These are phyloP conservation scores for Chalciporus chontae DNA, from an alignment of 768 basidiomycete species.

Conservation along the genomic window DNA sequence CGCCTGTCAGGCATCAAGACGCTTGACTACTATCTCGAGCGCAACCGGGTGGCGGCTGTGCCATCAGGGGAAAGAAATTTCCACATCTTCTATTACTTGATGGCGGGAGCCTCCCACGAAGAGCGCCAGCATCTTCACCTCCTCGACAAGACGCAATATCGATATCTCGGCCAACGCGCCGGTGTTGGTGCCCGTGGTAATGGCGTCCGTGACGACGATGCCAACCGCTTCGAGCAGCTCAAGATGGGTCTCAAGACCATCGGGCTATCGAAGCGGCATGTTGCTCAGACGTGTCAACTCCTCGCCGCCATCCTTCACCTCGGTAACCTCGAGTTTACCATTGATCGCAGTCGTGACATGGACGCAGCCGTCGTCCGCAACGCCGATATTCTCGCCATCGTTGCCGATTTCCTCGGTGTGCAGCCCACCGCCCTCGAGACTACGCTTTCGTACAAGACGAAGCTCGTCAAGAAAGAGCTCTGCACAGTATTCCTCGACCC, in stretches of 20 bases:
- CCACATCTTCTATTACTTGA: constrained; percentile 96
- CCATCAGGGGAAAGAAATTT: constrained; percentile 95
- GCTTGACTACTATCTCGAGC: constrained; percentile 93
- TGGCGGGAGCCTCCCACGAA: constrained; percentile 84
- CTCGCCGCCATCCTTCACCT: constrained; percentile 94
- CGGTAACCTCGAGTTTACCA: constrained; percentile 89
- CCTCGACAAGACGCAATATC: constrained; percentile 73
- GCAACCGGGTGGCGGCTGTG: constrained; percentile 81
- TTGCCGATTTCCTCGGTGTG: constrained; percentile 90
- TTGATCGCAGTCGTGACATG: constrained; percentile 79
- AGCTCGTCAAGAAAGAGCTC: constrained; percentile 92
- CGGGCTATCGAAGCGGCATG: constrained; percentile 90
- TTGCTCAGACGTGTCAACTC: constrained; percentile 94
- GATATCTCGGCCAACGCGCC: constrained; percentile 78
- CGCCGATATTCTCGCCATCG: constrained; percentile 72
- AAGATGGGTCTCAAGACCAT: constrained; percentile 92
- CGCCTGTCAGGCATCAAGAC: constrained; percentile 88
- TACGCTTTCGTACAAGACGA: constrained; percentile 86
- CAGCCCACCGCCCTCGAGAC: constrained; percentile 67
- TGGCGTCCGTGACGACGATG: constrained; percentile 71
- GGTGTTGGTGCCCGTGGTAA: constrained; percentile 39
- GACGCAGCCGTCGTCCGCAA: constrained; percentile 94
- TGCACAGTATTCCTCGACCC: constrained; percentile 95
- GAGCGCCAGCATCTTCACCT: constrained; percentile 88
- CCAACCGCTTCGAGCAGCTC: constrained; percentile 86